Evolutionary conservation across 2,329 filamentous ascomycete species (phyloP).

Genomic region (Trichoderma sp.): DNA sequence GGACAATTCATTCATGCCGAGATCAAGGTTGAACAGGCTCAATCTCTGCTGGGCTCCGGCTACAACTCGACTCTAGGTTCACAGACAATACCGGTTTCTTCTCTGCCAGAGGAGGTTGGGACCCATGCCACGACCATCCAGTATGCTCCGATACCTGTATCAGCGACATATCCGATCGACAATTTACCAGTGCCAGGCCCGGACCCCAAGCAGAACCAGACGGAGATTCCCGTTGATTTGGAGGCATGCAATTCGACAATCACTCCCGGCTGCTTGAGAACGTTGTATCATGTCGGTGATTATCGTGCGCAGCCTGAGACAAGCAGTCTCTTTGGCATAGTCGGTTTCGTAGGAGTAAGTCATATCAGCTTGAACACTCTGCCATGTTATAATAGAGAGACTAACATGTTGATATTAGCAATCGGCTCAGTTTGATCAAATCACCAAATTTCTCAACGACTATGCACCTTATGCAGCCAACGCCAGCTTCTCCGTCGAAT

Average conservation of each 20-base stretch:
- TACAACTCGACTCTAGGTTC: neutral
- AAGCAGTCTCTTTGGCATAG: constrained; percentile 63
- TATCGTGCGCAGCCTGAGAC: constrained; percentile 55
- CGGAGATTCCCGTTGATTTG: constrained; percentile 12
- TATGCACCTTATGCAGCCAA: constrained; percentile 52
- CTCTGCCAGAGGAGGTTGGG: neutral
- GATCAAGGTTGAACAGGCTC: constrained; percentile 40
- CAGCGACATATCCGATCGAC: neutral
- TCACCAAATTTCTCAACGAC: constrained; percentile 52
- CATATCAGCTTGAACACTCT: neutral
- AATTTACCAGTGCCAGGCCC: neutral
- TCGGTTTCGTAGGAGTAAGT: constrained; percentile 41
- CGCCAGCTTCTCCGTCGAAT: constrained; percentile 54
- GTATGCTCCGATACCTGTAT: neutral
- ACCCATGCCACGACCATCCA: constrained; percentile 7
- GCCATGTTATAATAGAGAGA: neutral
- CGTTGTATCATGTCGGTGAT: constrained; percentile 43
- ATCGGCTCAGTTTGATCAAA: constrained; percentile 52
- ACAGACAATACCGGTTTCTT: neutral
- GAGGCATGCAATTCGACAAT: constrained; percentile 37
- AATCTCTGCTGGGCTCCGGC: constrained; percentile 40
- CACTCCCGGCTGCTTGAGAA: constrained; percentile 44
- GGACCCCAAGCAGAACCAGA: neutral
- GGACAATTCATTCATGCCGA: constrained; percentile 43
- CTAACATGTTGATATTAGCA: constrained; percentile 31